These are phyloP conservation scores for Syzygium malaccense DNA, from an alignment of 441 rosid species.

Conservation along the genomic window DNA sequence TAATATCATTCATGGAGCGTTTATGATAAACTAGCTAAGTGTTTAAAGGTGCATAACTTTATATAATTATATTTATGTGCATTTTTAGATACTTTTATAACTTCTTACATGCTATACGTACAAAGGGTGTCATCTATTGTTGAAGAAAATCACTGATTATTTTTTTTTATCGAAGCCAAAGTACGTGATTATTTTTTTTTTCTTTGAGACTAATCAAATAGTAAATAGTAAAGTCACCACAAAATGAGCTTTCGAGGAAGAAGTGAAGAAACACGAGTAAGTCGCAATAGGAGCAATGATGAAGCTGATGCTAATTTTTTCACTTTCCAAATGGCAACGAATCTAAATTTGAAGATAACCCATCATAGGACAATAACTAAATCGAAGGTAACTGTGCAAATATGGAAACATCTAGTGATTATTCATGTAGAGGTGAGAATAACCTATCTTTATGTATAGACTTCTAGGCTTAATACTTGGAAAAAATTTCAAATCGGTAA, in stretches of 20 bases:
- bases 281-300: neutral
- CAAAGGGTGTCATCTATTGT: neutral
- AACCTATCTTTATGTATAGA: neutral
- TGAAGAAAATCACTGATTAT: neutral
- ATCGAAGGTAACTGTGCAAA: neutral
- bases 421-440: neutral
- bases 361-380: neutral
- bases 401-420: neutral
- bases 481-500: neutral
- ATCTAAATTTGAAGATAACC: neutral
- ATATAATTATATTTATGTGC: neutral
- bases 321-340: neutral
- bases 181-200: neutral
- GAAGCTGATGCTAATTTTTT: neutral
- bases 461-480: neutral
- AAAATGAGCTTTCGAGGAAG: neutral
- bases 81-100: neutral
- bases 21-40: neutral
- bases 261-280: neutral
- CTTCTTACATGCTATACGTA: neutral
- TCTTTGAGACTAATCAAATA: neutral
- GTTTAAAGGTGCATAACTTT: neutral
- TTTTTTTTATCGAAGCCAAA: neutral
- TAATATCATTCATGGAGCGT: neutral
- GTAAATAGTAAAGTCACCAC: neutral